These are phyloP conservation scores for Pouteria glomerata DNA, from an alignment of 148 eudicot species.

Conservation along the genomic window DNA sequence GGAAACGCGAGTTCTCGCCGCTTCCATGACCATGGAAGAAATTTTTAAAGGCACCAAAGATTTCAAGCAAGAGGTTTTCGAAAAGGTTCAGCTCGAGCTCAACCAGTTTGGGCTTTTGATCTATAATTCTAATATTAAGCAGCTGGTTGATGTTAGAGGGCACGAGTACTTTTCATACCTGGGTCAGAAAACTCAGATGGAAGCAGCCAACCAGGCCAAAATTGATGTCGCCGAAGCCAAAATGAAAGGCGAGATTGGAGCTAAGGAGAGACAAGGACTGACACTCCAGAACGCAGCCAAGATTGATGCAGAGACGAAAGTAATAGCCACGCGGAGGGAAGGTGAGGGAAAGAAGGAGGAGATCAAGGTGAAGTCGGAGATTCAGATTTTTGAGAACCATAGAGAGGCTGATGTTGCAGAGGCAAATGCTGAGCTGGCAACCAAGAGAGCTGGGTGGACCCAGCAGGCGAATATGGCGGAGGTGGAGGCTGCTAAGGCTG, in stretches of 20 bases:
- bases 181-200: conserved; percentile 8
- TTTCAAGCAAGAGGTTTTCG: conserved; percentile 1
- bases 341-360: conserved; percentile 26
- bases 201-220: conserved; percentile 17
- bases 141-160: background rate
- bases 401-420: conserved; percentile 25
- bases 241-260: conserved; percentile 26
- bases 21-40: conserved; percentile 12
- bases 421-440: conserved; percentile 26
- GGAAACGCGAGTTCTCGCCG: background rate
- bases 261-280: conserved; percentile 15
- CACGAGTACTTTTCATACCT: conserved; percentile 8
- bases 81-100: background rate
- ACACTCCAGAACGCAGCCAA: conserved; percentile 24
- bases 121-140: conserved; percentile 3
- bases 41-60: conserved; percentile 1
- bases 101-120: conserved; percentile 9
- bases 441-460: conserved; percentile 26
- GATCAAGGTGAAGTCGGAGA: conserved; percentile 16
- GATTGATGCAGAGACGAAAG: conserved; percentile 23
- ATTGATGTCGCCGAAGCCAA: conserved; percentile 22
- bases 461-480: conserved; percentile 15
- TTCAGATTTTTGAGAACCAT: conserved; percentile 20
- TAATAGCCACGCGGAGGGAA: conserved; percentile 18
- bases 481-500: conserved; percentile 19